A percentile compares a stretch with the other conserved stretches of the same genome.
phyloP scores from a whole-genome alignment of 2,329 filamentous ascomycete species.

The Microdochium nivale region DNA sequence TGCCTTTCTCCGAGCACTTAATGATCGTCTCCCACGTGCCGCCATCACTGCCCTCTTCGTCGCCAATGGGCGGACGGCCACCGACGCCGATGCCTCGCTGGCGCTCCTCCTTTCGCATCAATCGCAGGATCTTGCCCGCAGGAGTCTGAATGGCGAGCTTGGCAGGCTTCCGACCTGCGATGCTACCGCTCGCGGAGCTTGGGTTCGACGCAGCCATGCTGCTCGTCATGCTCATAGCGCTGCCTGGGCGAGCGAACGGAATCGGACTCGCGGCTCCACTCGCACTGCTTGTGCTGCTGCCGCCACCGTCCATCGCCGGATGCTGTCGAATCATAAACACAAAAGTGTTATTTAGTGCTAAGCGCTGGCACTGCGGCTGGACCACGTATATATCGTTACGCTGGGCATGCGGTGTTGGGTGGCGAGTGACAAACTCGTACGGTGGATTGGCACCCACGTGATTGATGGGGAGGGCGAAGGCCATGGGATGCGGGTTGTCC shows the following conservation, averaged over 20 bases:
- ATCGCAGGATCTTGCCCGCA: slow-evolving; percentile 83
- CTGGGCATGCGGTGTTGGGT: slow-evolving; percentile 96
- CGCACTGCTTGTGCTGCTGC: slow-evolving; percentile 22
- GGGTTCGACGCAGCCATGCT: slow-evolving; percentile 49
- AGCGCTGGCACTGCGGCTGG: slow-evolving; percentile 81
- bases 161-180: slow-evolving; percentile 69
- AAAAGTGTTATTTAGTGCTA: slow-evolving; percentile 94
- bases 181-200: slow-evolving; percentile 42
- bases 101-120: slow-evolving; percentile 72
- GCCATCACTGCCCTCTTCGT: slow-evolving; percentile 57
- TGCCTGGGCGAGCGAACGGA: slow-evolving; percentile 52
- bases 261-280: slow-evolving; percentile 43
- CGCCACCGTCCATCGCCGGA: slow-evolving; percentile 43
- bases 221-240: slow-evolving; percentile 56
- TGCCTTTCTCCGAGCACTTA: slow-evolving; percentile 75
- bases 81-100: slow-evolving; percentile 39
- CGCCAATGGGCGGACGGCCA: slow-evolving; percentile 22
- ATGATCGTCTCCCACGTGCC: slow-evolving; percentile 85
- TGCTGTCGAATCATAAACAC: slow-evolving; percentile 95
- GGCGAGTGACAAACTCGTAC: slow-evolving; percentile 86
- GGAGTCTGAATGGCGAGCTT: slow-evolving; percentile 94
- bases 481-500: slow-evolving; percentile 87
- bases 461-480: slow-evolving; percentile 80
- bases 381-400: slow-evolving; percentile 94
- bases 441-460: slow-evolving; percentile 89